Evolutionary conservation across 2,329 filamentous ascomycete species (phyloP).

Genomic region (Alternaria hordeiaustralica): DNA sequence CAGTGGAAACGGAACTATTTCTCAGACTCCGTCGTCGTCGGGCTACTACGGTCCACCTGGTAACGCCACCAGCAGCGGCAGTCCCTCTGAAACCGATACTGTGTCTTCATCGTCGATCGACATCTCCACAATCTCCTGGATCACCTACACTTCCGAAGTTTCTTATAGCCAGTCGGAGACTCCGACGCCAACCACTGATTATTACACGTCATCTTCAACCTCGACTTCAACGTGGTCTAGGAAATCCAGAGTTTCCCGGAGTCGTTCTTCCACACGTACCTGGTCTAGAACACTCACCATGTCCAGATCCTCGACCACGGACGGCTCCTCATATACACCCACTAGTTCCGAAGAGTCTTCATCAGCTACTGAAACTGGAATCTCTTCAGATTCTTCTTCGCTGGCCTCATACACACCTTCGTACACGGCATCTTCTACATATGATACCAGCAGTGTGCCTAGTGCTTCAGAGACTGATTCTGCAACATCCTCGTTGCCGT

Average conservation of each 20-base stretch:
- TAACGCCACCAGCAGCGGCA: background rate
- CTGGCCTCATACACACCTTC: background rate
- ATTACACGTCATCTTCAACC: background rate
- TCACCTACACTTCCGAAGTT: constrained; percentile 3
- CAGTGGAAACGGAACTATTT: background rate
- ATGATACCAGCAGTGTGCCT: background rate
- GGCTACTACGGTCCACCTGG: constrained; percentile 14
- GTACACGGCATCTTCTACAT: background rate
- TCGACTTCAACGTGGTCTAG: background rate
- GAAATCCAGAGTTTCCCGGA: background rate
- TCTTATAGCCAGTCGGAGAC: background rate
- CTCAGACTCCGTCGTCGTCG: background rate
- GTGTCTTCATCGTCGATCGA: background rate
- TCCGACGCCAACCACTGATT: background rate
- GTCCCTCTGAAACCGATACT: background rate
- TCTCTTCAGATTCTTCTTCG: background rate
- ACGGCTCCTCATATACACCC: background rate
- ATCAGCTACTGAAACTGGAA: background rate
- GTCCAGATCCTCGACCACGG: background rate
- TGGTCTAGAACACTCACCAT: constrained; percentile 11
- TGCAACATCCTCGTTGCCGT: background rate
- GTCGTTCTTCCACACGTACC: background rate
- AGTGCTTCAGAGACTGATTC: constrained; percentile 1
- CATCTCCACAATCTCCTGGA: constrained; percentile 6
- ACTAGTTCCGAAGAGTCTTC: background rate